Evolutionary conservation across 2,329 filamentous ascomycete genomes (phyloP).

Genomic region (Cordyceps javanica): DNA sequence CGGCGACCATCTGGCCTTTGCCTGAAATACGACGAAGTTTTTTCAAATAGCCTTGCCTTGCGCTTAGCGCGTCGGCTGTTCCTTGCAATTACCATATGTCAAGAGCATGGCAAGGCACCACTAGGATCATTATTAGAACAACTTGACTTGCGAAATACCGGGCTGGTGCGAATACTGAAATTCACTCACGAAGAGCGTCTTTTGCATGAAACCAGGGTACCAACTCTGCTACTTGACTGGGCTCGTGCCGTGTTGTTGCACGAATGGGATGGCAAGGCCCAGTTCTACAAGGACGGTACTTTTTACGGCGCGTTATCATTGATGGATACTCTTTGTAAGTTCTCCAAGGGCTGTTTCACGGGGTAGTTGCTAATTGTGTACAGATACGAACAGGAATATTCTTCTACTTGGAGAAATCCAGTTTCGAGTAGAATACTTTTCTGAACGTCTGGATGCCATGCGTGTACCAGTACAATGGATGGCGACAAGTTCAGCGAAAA

Average conservation of each 20-base stretch:
- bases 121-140: slow-evolving; percentile 45
- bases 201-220: slow-evolving; percentile 51
- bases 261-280: slow-evolving; percentile 72
- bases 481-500: slow-evolving; percentile 52
- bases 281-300: slow-evolving; percentile 62
- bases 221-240: slow-evolving; percentile 61
- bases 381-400: slow-evolving; percentile 56
- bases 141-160: slow-evolving; percentile 45
- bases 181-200: slow-evolving; percentile 46
- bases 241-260: slow-evolving; percentile 67
- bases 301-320: slow-evolving; percentile 74
- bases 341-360: background rate
- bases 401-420: slow-evolving; percentile 61
- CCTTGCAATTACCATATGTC: slow-evolving; percentile 47
- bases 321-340: slow-evolving; percentile 65
- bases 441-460: slow-evolving; percentile 68
- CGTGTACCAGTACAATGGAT: slow-evolving; percentile 70
- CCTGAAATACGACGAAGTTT: slow-evolving; percentile 56
- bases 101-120: slow-evolving; percentile 44
- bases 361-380: slow-evolving; percentile 15
- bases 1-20: slow-evolving; percentile 44
- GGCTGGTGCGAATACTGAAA: slow-evolving; percentile 38
- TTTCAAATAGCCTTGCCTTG: slow-evolving; percentile 54
- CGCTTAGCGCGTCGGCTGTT: slow-evolving; percentile 54
- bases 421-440: slow-evolving; percentile 70